Evolutionary conservation across 2,329 filamentous ascomycete genomes (phyloP).

Genomic region (Exophiala spinifera): DNA sequence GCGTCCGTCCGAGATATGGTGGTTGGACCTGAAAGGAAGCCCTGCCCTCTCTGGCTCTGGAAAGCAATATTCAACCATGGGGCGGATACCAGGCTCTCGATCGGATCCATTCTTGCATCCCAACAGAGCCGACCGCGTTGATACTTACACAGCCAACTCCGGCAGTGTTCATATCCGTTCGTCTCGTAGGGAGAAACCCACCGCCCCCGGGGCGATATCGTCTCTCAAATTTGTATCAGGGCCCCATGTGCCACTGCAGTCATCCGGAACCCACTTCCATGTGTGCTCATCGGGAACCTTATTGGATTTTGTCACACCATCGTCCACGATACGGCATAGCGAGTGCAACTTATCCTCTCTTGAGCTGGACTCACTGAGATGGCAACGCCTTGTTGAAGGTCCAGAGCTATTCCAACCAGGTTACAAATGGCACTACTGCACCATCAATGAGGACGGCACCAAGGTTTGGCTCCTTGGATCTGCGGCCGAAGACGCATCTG

Average conservation of each 20-base stretch:
- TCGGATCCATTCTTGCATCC: constrained; percentile 39
- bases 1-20: constrained; percentile 93
- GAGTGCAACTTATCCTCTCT: constrained; percentile 89
- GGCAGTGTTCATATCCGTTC: constrained; percentile 58
- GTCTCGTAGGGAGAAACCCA: constrained; percentile 47
- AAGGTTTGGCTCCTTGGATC: constrained; percentile 97
- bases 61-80: constrained; percentile 21
- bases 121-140: constrained; percentile 37
- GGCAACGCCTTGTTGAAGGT: constrained; percentile 93
- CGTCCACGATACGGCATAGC: constrained; percentile 76
- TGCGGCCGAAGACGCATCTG: constrained; percentile 70
- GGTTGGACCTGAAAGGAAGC: constrained; percentile 88
- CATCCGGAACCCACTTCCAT: constrained; percentile 91
- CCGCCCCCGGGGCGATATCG: constrained; percentile 83
- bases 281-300: constrained; percentile 89
- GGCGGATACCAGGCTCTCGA: constrained; percentile 28
- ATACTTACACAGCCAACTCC: constrained; percentile 69
- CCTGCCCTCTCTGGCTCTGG: constrained; percentile 65
- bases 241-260: constrained; percentile 79
- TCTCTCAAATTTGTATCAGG: constrained; percentile 87
- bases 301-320: constrained; percentile 90
- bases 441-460: constrained; percentile 89
- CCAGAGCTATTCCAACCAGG: constrained; percentile 86
- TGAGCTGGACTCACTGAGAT: constrained; percentile 80
- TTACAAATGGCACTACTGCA: constrained; percentile 99